phyloP scores from a whole-genome alignment of 192 early-diverging fungal species.

The Coemansia sp. region DNA sequence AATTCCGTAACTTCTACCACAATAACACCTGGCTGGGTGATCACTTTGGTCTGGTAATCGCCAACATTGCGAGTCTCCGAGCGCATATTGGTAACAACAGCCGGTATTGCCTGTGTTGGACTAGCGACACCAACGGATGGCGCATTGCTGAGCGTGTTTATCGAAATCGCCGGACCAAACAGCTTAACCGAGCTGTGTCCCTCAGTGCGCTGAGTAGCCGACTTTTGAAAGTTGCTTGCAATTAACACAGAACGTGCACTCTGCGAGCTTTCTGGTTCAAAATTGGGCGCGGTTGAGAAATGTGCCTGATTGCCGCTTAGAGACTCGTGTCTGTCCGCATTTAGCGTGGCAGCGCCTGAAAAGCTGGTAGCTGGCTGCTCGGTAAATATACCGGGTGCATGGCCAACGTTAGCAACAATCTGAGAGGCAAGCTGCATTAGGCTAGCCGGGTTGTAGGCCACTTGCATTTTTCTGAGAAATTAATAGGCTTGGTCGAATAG shows the following conservation, averaged over 20 bases:
- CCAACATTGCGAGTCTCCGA: neutral
- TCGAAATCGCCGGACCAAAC: neutral
- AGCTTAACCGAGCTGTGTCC: neutral
- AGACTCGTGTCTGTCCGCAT: neutral
- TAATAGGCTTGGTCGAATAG: neutral
- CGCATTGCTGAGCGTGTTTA: neutral
- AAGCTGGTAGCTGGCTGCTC: neutral
- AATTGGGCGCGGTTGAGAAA: neutral
- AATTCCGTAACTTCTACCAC: slow-evolving; percentile 2
- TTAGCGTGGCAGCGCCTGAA: neutral
- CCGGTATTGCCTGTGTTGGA: no score
- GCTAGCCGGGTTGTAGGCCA: neutral
- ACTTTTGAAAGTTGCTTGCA: neutral
- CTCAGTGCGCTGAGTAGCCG: neutral
- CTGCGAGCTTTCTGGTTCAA: neutral
- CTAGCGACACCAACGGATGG: no score
- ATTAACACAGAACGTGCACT: neutral
- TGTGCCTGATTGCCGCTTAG: neutral
- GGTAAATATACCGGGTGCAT: neutral
- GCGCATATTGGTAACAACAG: neutral
- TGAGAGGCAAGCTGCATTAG: neutral
- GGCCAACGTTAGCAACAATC: neutral
- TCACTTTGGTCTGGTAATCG: neutral
- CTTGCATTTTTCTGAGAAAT: neutral
- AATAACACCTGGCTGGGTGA: slow-evolving; percentile 3